Base-by-base conservation (phyloP, 106 monocot species). In the Platanthera guangdongensis region DNA sequence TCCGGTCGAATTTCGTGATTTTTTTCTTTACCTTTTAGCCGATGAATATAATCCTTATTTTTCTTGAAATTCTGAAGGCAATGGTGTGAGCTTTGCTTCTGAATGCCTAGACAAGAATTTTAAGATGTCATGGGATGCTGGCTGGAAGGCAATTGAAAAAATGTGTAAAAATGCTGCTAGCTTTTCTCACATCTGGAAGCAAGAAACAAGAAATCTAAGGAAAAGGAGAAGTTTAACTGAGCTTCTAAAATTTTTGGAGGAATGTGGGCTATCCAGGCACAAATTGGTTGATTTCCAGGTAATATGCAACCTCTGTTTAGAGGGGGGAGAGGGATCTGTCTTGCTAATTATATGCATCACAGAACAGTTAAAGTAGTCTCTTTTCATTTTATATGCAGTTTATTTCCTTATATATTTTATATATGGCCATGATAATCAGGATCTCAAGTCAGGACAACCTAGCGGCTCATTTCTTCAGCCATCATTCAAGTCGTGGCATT, bases 261-360 rank as follows among this genome's bases (percentile, higher is more conserved):
- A 62, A 65, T 85, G 84, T 83, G 97, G 94, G 30, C 79, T 97
- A 76, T 94, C 91, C 32, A 87, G 76, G 76, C 91, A 85, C 81
- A 91, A 72, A 79, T 76, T 80, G 49, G 12, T 84, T 11, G 68
- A 54, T 51, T 72, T 69, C 54, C 78, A 86, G 89, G 89, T 91
- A 85, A 30, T 25, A 15, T 72, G 18, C 70, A 48, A 16, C 47
- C 18, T 62, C 32, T 70, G 70, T 16, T 70, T 18, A 39, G 39
- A 7, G 47, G 39, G 46, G 9, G 69, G 7, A 8, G 64, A 21
- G 25, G 28, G 7, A 30, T 25, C 39, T 64, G 25, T 65, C 32
- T 65, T 65, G 65, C 8, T 65, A 32, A 65, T 10, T 65, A 64
- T 64, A 9, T 65, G 25, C 11, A 4, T 65, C 65, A 9, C 25